Percentiles rank a stretch among this genome's conserved stretches.
Evolutionary conservation across 345 rosid species (phyloP).

Genomic region (Bruguiera gymnorhiza): DNA sequence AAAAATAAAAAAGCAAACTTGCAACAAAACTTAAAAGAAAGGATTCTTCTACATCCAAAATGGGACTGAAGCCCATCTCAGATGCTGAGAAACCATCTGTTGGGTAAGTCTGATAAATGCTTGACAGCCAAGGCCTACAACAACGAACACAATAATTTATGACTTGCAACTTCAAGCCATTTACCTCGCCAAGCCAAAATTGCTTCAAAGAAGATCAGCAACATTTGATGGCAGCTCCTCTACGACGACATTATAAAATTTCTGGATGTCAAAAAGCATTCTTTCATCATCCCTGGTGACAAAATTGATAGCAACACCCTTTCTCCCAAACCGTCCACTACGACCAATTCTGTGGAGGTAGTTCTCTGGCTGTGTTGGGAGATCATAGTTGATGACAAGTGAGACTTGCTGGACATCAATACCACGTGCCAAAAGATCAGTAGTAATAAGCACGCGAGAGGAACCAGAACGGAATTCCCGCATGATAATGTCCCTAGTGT

Average conservation of each 20-base stretch:
- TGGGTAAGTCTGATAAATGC: not conserved
- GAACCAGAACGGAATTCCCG: conserved; percentile 83
- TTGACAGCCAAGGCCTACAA: not conserved
- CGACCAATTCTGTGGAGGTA: conserved; percentile 85
- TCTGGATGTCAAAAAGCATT: conserved; percentile 26
- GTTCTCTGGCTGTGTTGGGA: conserved; percentile 87
- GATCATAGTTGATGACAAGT: conserved; percentile 74
- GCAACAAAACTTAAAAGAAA: conserved; percentile 19
- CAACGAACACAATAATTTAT: not conserved
- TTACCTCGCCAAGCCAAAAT: conserved; percentile 15
- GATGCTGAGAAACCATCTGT: not conserved
- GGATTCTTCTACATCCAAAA: conserved; percentile 10
- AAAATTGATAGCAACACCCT: conserved; percentile 61
- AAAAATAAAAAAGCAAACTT: conserved; percentile 5
- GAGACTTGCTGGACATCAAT: conserved; percentile 94
- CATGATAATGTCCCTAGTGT: conserved; percentile 82
- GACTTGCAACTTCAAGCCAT: conserved; percentile 6
- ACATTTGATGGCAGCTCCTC: conserved; percentile 28
- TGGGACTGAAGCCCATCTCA: conserved; percentile 11
- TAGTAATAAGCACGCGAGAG: conserved; percentile 81
- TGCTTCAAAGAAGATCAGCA: conserved; percentile 24
- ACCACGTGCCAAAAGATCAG: conserved; percentile 81
- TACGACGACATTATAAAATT: conserved; percentile 10
- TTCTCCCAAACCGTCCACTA: conserved; percentile 83
- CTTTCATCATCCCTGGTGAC: conserved; percentile 26